Evolutionary conservation across 805 yeast genomes (phyloP).

Genomic region (Pachysolen tannophilus): DNA sequence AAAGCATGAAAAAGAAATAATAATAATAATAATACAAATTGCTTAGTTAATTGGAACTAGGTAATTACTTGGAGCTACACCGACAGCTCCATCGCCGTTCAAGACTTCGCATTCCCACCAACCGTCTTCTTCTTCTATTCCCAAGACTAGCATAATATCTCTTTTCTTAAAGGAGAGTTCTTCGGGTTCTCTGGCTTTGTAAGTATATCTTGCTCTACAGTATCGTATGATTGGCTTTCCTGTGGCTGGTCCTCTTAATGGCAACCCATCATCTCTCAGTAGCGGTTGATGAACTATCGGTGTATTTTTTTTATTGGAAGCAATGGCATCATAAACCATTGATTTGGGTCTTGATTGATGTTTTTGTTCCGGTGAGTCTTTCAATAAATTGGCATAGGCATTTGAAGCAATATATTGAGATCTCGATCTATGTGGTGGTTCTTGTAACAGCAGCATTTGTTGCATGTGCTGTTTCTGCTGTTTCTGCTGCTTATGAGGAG

Average conservation of each 20-base stretch:
- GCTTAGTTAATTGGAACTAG: too few relatives aligned
- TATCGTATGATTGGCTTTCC: conserved; percentile 47
- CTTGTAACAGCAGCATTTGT: too few relatives aligned
- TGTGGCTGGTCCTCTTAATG: conserved; percentile 9
- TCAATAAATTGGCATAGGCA: too few relatives aligned
- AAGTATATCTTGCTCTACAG: conserved; percentile 48
- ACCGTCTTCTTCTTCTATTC: conserved; percentile 56
- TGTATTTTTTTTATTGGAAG: background rate
- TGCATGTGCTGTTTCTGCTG: too few relatives aligned
- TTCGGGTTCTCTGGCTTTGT: conserved; percentile 51
- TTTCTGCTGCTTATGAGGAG: too few relatives aligned
- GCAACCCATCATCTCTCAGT: background rate
- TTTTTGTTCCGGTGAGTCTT: too few relatives aligned
- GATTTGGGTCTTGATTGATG: conserved; percentile 2
- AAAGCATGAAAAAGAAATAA: too few relatives aligned
- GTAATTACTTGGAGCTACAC: conserved; percentile 61
- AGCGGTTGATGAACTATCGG: background rate
- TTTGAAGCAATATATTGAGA: too few relatives aligned
- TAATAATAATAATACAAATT: too few relatives aligned
- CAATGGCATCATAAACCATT: background rate
- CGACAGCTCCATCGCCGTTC: conserved; percentile 30
- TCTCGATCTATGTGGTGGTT: too few relatives aligned
- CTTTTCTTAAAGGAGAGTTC: conserved; percentile 54
- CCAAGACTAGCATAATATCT: conserved; percentile 43
- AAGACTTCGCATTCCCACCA: conserved; percentile 69